phyloP scores from a whole-genome alignment of 78 protist species.

The Monocercomonoides exilis region DNA sequence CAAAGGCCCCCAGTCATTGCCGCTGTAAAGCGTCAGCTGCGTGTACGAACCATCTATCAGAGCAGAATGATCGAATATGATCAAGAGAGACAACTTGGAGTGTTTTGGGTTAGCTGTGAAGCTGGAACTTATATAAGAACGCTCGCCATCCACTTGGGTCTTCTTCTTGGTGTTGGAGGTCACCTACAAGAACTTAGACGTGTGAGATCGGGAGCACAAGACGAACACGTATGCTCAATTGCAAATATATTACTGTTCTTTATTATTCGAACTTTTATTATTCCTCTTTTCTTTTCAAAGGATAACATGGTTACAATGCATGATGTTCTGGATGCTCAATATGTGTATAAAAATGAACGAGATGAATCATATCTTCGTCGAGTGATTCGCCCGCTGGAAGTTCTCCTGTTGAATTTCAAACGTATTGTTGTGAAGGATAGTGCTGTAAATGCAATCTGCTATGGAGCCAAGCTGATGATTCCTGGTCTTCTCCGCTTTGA shows the following conservation, averaged over 20 bases:
- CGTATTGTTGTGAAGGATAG: slow-evolving; percentile 95
- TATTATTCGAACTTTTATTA: too few relatives aligned
- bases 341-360: slow-evolving; percentile 59
- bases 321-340: slow-evolving; percentile 97
- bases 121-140: slow-evolving; percentile 98
- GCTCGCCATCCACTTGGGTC: slow-evolving; percentile 97
- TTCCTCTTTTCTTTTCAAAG: too few relatives aligned
- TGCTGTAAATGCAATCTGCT: slow-evolving; percentile 98
- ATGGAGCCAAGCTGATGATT: slow-evolving; percentile 93
- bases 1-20: slow-evolving; percentile 99
- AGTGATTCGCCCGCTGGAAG: slow-evolving; percentile 91
- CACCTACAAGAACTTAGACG: slow-evolving; percentile 94
- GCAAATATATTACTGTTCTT: not conserved
- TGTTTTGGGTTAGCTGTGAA: not conserved
- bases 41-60: slow-evolving; percentile 93
- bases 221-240: slow-evolving; percentile 5
- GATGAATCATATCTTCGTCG: slow-evolving; percentile 92
- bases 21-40: slow-evolving; percentile 83
- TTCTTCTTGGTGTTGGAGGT: slow-evolving; percentile 91
- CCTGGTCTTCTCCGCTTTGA: slow-evolving; percentile 97
- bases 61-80: slow-evolving; percentile 85
- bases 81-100: slow-evolving; percentile 45
- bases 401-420: slow-evolving; percentile 77
- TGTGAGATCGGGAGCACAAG: slow-evolving; percentile 58
- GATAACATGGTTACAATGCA: slow-evolving; percentile 91